These are phyloP conservation scores for Globisporangium paroecandrum DNA, from an alignment of 352 stramenopile genomes.

Conservation along the genomic window DNA sequence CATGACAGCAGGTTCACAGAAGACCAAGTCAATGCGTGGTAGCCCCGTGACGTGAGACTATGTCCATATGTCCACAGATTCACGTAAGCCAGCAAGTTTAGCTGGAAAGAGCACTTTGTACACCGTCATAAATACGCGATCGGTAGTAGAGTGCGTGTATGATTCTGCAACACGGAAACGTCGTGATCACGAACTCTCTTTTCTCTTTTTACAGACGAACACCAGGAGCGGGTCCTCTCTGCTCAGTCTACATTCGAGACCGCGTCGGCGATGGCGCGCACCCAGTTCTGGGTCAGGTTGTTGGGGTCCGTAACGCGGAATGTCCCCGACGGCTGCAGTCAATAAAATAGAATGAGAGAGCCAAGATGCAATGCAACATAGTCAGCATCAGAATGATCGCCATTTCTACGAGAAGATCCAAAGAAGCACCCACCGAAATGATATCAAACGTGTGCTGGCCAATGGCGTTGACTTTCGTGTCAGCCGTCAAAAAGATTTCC, in stretches of 20 bases:
- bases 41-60: neutral
- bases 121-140: constrained; percentile 7
- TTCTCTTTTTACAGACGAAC: neutral
- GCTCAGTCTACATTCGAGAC: constrained; percentile 19
- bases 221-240: constrained; percentile 16
- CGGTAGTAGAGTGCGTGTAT: neutral
- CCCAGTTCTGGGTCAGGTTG: constrained; percentile 66
- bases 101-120: neutral
- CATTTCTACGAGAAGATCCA: neutral
- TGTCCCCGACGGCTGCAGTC: constrained; percentile 21
- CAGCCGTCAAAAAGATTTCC: constrained; percentile 54
- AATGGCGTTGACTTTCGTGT: constrained; percentile 69
- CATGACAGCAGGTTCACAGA: neutral
- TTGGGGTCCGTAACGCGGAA: constrained; percentile 32
- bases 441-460: constrained; percentile 76
- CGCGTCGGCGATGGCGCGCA: constrained; percentile 40
- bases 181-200: neutral
- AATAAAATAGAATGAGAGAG: neutral
- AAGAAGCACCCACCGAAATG: constrained; percentile 48
- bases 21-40: neutral
- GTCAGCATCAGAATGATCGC: neutral
- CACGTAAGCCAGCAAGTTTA: neutral
- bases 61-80: neutral
- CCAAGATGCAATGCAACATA: neutral
- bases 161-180: neutral